Percentiles rank a stretch among this genome's conserved stretches.
phyloP scores from a whole-genome alignment of 2,329 filamentous ascomycete genomes.

The Periconia macrospinosa region DNA sequence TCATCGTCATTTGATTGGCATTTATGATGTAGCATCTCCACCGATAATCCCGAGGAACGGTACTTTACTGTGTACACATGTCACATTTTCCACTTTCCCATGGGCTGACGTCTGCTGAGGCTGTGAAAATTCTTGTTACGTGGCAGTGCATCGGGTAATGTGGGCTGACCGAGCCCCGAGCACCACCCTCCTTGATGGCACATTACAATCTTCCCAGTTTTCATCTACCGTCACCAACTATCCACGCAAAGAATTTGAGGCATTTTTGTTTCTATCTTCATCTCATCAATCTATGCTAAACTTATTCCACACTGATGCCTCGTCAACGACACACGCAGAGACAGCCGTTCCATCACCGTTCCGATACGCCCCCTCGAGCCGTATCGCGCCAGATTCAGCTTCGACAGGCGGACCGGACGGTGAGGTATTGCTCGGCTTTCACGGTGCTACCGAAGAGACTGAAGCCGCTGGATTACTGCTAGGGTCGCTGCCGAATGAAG shows the following conservation, averaged over 20 bases:
- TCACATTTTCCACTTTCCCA: not conserved
- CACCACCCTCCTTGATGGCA: not conserved
- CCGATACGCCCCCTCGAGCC: not conserved
- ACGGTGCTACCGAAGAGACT: not conserved
- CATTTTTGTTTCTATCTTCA: not conserved
- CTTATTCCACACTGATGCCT: not conserved
- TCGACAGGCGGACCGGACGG: constrained; percentile 1
- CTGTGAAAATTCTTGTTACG: not conserved
- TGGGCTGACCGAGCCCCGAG: not conserved
- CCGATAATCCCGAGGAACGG: not conserved
- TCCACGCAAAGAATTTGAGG: not conserved
- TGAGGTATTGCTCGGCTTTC: not conserved
- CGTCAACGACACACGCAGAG: not conserved
- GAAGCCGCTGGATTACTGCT: not conserved
- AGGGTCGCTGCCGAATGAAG: not conserved
- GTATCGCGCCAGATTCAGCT: constrained; percentile 2
- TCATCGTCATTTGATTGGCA: not conserved
- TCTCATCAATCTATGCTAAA: constrained; percentile 1
- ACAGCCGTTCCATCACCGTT: not conserved
- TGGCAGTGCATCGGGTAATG: not conserved
- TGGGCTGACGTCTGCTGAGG: not conserved
- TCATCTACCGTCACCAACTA: not conserved
- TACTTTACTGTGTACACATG: not conserved
- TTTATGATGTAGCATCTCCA: not conserved
- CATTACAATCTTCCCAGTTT: not conserved